Conservation (phyloP, 1,284 basidiomycete genomes). For the Cutaneotrichosporon cyanovorans region DNA sequence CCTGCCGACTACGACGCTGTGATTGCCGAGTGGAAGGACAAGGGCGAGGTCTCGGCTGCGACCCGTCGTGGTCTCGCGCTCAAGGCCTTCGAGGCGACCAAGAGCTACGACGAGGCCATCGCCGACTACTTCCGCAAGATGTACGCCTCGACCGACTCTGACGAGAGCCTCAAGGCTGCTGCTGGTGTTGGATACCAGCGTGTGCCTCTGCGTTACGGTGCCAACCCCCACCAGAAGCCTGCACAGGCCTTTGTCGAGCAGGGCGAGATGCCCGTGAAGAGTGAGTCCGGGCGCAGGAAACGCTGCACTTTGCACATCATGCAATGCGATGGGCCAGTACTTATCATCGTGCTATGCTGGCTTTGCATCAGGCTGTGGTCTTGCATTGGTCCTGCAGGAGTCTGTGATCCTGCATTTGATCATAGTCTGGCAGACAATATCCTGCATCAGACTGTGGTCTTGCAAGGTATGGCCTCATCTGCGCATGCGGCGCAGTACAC, state of each 20-base stretch:
- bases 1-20: slow-evolving; percentile 87
- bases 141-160: slow-evolving; percentile 72
- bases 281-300: too few relatives aligned
- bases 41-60: slow-evolving; percentile 62
- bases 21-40: slow-evolving; percentile 62
- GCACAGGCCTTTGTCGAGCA: slow-evolving; percentile 91
- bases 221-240: slow-evolving; percentile 98
- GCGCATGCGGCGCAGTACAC: too few relatives aligned
- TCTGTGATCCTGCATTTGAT: too few relatives aligned
- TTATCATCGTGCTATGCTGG: too few relatives aligned
- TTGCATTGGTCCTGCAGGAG: too few relatives aligned
- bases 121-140: slow-evolving; percentile 94
- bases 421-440: too few relatives aligned
- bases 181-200: slow-evolving; percentile 62
- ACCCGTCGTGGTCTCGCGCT: slow-evolving; percentile 76
- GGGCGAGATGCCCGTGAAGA: slow-evolving; percentile 88
- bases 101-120: slow-evolving; percentile 90
- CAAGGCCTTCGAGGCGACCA: slow-evolving; percentile 97
- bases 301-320: too few relatives aligned
- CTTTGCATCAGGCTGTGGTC: too few relatives aligned
- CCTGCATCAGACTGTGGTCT: too few relatives aligned
- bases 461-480: too few relatives aligned
- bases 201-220: slow-evolving; percentile 84
- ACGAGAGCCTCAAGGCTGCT: slow-evolving; percentile 57
- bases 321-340: too few relatives aligned